Conservation (phyloP, 2,329 filamentous ascomycete species). For the Alternaria angustiovoidea region DNA sequence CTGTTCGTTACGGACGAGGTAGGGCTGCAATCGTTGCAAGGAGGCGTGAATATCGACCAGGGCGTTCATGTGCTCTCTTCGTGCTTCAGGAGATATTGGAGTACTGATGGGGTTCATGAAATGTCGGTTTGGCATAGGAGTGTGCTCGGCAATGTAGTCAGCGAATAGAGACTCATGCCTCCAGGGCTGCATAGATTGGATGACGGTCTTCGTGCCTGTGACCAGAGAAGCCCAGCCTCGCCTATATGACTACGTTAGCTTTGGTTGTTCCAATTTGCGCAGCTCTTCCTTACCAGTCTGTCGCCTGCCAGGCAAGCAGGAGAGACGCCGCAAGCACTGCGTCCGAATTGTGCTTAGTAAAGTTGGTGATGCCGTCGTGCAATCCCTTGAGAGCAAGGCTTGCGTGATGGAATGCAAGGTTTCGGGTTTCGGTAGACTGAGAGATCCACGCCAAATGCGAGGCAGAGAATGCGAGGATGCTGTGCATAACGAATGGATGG, state of each 20-base stretch:
- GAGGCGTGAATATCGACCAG: conserved; percentile 54
- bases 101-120: conserved; percentile 72
- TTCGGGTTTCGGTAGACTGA: conserved; percentile 82
- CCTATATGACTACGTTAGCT: conserved; percentile 59
- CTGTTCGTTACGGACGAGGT: conserved; percentile 55
- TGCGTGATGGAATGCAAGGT: conserved; percentile 88
- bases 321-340: conserved; percentile 91
- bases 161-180: conserved; percentile 87
- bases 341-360: conserved; percentile 87
- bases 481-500: conserved; percentile 91
- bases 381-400: conserved; percentile 86
- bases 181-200: conserved; percentile 91
- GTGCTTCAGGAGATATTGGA: conserved; percentile 63
- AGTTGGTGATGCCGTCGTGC: conserved; percentile 84
- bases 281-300: conserved; percentile 79
- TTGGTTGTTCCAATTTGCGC: neutral
- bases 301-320: conserved; percentile 93
- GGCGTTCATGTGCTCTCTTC: conserved; percentile 63
- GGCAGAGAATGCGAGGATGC: conserved; percentile 90
- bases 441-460: conserved; percentile 92
- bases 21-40: conserved; percentile 55
- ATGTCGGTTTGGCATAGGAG: conserved; percentile 44
- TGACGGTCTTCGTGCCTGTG: conserved; percentile 88
- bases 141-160: conserved; percentile 82
- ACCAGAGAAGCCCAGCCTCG: conserved; percentile 92